phyloP scores from a whole-genome alignment of 1,284 basidiomycete species.

The Abortiporus biennis region DNA sequence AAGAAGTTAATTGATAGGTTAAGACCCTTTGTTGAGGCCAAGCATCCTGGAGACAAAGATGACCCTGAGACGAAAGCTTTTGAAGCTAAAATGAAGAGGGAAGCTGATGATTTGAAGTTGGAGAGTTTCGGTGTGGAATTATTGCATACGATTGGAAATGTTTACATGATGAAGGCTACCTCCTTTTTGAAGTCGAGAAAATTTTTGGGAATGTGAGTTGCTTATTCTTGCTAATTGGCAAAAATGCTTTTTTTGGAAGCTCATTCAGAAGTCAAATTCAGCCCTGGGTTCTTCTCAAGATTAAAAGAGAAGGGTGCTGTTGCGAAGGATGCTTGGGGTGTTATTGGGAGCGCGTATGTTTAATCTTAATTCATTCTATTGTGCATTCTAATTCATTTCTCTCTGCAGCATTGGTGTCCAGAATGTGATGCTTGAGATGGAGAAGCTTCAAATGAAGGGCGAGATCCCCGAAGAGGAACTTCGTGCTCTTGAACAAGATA shows the following conservation, averaged over 20 bases:
- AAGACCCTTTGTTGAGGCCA: conserved; percentile 85
- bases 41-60: conserved; percentile 79
- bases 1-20: conserved; percentile 80
- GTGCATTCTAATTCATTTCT: not conserved
- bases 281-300: conserved; percentile 89
- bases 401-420: conserved; percentile 59
- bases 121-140: conserved; percentile 99
- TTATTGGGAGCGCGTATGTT: conserved; percentile 84
- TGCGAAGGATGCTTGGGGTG: conserved; percentile 92
- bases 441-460: conserved; percentile 83
- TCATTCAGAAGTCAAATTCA: conserved; percentile 24
- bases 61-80: conserved; percentile 83
- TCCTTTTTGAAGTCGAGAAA: conserved; percentile 90
- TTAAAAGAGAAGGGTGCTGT: conserved; percentile 93
- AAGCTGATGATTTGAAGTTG: conserved; percentile 95
- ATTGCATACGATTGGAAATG: conserved; percentile 79
- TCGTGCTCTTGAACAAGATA: conserved; percentile 85
- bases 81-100: conserved; percentile 72
- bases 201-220: conserved; percentile 79
- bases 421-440: conserved; percentile 78
- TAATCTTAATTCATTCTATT: conserved; percentile 9
- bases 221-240: not conserved
- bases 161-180: conserved; percentile 92
- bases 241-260: conserved; percentile 1
- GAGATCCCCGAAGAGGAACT: conserved; percentile 82